Base-by-base conservation (phyloP, 495 filamentous ascomycete genomes). In the Penicillium lividum region DNA sequence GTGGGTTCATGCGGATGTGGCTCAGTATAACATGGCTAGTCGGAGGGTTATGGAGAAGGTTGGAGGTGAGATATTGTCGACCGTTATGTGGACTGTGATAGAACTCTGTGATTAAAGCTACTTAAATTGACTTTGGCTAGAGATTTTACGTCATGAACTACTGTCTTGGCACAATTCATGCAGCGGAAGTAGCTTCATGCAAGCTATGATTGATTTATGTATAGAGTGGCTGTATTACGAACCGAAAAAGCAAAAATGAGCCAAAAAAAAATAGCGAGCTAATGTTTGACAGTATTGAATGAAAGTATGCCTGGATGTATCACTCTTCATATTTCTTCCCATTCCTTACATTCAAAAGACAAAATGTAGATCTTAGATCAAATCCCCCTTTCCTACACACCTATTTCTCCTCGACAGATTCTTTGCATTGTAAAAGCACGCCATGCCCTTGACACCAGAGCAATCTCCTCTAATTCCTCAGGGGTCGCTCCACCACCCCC, bases 11-110 rank as follows among this genome's bases (percentile, higher is more conserved):
- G 66, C 76, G 9, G 78, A 83, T 61, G 77, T 82, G 30, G 66
- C 72, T 10, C 64, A 55, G 53, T 68, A 63, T 45, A 83, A 84
- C 68, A 29, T 38, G 43, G 77, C 68, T 15, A 81, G 81, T 70
- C 64, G 72, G 42, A 73, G 76, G 31, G 79, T 83, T 2, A 82
- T 82, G 74, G 74, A 73, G 60, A 76, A 73, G 61, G 51, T 82
- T 46, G 81, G 81, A 4, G 75, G 76, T 7, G 56, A 60, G 59
- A 58, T 74, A 6, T 61, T 64, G 38, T 73, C 73, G 59, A 65
- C 67, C 28, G 70, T 70, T 50, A 64, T 68, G 13, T 83, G 79
- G 74, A 63, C 74, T n/a, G 66, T 73, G 29, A 62, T 82, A 54
- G 77, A 82, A 22, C 22, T 22, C 2, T 2, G 22, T 22, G 22